A percentile compares a stretch with the other conserved stretches of the same genome.
phyloP scores from a whole-genome alignment of 306 rosid species.

The Castanea mollissima region DNA sequence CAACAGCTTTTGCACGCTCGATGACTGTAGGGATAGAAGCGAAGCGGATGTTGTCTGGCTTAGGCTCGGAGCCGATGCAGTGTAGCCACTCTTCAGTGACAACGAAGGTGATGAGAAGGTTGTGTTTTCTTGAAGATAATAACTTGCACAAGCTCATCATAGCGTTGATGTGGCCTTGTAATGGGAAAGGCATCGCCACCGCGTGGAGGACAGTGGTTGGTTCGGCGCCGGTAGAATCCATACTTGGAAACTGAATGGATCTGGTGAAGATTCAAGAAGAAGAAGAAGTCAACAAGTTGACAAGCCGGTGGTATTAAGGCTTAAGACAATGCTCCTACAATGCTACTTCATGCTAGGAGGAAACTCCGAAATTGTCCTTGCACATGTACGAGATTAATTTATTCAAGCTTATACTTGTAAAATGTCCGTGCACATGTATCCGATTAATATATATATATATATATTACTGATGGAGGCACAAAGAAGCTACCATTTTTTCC shows the following conservation, averaged over 20 bases:
- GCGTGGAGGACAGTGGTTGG: slow-evolving; percentile 23
- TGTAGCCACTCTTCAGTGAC: slow-evolving; percentile 56
- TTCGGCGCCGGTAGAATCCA: slow-evolving; percentile 3
- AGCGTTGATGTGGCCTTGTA: slow-evolving; percentile 46
- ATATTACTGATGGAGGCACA: too few species aligned
- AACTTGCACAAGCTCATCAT: slow-evolving; percentile 45
- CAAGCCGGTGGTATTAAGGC: too few species aligned
- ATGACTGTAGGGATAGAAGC: slow-evolving; percentile 48
- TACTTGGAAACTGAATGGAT: background rate
- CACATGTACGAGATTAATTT: too few species aligned
- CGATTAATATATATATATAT: too few species aligned
- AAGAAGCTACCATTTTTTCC: too few species aligned
- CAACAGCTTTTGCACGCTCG: slow-evolving; percentile 24
- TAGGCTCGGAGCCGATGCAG: slow-evolving; percentile 34
- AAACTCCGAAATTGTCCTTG: too few species aligned
- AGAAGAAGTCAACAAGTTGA: too few species aligned
- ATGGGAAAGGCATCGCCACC: slow-evolving; percentile 48
- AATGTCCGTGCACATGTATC: too few species aligned
- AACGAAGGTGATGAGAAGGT: slow-evolving; percentile 40
- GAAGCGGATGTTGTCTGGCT: slow-evolving; percentile 35
- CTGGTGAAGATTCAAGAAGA: too few species aligned
- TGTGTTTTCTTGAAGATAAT: slow-evolving; percentile 16
- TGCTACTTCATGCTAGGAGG: too few species aligned
- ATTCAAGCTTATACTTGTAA: too few species aligned
- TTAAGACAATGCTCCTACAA: too few species aligned